Base-by-base conservation (phyloP, 2,329 filamentous ascomycete species). In the Phaeosphaeriaceae sp. region DNA sequence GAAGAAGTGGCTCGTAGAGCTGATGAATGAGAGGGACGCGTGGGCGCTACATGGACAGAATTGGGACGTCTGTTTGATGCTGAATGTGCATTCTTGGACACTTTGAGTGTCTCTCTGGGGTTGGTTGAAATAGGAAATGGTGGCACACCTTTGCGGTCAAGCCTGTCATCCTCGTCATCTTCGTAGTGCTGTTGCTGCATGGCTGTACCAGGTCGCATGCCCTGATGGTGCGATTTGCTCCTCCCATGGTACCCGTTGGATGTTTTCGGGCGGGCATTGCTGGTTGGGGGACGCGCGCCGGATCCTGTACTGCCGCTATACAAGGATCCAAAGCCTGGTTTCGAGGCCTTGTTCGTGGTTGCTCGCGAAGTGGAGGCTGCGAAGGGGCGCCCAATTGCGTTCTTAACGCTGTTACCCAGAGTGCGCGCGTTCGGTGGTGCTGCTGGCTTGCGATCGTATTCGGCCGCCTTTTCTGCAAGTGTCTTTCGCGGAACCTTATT, bases 291-390 rank as follows among this genome's bases (percentile, higher is more conserved):
- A 63, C 87, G 84, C 19, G 75, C 66, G 15, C 81, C 82, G 13
- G 84, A 81, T 1, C 88, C 87, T 26, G 88, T 75, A 67, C 72
- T 75, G 60, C 82, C 85, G 15, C 85, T 82, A 62, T 88, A 88
- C 60, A 80, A 82, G 62, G 79, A 54, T 9, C 82, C 54, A 80
- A 79, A 50, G 80, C 78, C 49, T 76, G 78, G 67, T 78, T 77
- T 70, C 79, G 78, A 60, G 55, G 83, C 80, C 32, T 79, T 75
- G 56, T 73, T 74, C 55, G 77, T 77, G 56, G 73, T 76, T 56
- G 79, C 75, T 64, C 82, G 81, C 26, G 82, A 76, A 8, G 72
- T 71, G 3, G 78, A 77, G 5, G 70, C 69, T 19, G 73, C 71
- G 15, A 76, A 70, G 15, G 68, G 73, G 43, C 78, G 78, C 55